phyloP scores from a whole-genome alignment of 225 moss, liverwort and hornwort species.

The Anthoceros angustus region DNA sequence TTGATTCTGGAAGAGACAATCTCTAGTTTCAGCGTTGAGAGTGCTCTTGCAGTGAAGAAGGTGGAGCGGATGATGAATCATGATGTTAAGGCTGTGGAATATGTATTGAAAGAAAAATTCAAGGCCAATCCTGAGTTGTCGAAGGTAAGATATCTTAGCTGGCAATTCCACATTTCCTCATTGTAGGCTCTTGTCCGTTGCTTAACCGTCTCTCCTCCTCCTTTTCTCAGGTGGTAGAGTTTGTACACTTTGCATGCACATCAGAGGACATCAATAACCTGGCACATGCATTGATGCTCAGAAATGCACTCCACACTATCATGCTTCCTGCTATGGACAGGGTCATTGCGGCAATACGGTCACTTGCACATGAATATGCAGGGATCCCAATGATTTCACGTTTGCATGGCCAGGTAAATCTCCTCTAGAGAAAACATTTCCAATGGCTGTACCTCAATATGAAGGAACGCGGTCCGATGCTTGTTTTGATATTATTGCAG shows the following conservation, averaged over 20 bases:
- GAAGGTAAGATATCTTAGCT: conserved; percentile 26
- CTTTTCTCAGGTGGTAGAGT: conserved; percentile 44
- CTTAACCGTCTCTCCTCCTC: neutral
- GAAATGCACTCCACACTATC: conserved; percentile 38
- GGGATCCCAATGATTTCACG: conserved; percentile 51
- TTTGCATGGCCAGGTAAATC: conserved; percentile 59
- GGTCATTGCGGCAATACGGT: conserved; percentile 37
- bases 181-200: neutral
- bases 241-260: conserved; percentile 84
- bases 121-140: conserved; percentile 42
- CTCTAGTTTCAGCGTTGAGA: conserved; percentile 38
- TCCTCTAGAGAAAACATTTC: neutral
- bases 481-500: conserved; percentile 14
- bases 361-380: conserved; percentile 51
- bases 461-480: too few relatives aligned
- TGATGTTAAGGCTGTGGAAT: conserved; percentile 84
- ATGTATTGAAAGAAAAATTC: conserved; percentile 61
- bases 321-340: conserved; percentile 57
- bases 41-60: conserved; percentile 53
- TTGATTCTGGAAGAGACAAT: conserved; percentile 44
- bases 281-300: conserved; percentile 73
- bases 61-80: conserved; percentile 70
- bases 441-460: neutral
- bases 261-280: conserved; percentile 82
- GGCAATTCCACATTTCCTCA: neutral